phyloP scores from a whole-genome alignment of 2,329 filamentous ascomycete genomes.

The Endoconidiophora laricicola region DNA sequence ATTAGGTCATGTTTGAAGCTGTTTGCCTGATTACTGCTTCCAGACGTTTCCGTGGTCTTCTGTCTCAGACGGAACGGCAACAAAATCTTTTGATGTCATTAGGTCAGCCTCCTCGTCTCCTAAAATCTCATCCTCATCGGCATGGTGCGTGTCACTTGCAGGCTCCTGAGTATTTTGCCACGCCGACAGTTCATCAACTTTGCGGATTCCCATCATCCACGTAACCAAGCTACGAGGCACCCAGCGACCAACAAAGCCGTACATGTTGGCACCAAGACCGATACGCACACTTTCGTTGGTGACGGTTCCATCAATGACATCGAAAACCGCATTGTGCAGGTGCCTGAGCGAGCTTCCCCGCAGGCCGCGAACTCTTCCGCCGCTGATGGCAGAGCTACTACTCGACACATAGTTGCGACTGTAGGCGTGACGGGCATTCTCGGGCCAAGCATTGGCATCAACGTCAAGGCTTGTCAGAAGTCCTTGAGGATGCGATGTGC shows the following conservation, averaged over 20 bases:
- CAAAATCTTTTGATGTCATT: slow-evolving; percentile 29
- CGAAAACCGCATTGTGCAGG: slow-evolving; percentile 77
- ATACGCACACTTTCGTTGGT: slow-evolving; percentile 53
- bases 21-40: slow-evolving; percentile 14
- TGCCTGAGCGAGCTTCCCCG: slow-evolving; percentile 58
- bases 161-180: slow-evolving; percentile 28
- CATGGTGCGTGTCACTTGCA: background rate
- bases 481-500: slow-evolving; percentile 19
- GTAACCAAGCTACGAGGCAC: slow-evolving; percentile 62
- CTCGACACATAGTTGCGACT: slow-evolving; percentile 43
- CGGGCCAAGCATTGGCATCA: slow-evolving; percentile 45
- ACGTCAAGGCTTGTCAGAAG: slow-evolving; percentile 25
- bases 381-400: slow-evolving; percentile 36
- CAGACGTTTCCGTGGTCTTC: slow-evolving; percentile 21
- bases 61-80: slow-evolving; percentile 27
- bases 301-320: slow-evolving; percentile 57
- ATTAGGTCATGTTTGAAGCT: too few relatives aligned
- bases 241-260: slow-evolving; percentile 72
- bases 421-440: slow-evolving; percentile 42
- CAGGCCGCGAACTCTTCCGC: slow-evolving; percentile 39
- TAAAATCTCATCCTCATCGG: slow-evolving; percentile 19
- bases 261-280: slow-evolving; percentile 68
- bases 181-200: slow-evolving; percentile 38
- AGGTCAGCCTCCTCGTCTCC: slow-evolving; percentile 18
- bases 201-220: slow-evolving; percentile 78